These are phyloP conservation scores for Polychytrium aggregatum DNA, from an alignment of 192 early-diverging fungal genomes.

Conservation along the genomic window DNA sequence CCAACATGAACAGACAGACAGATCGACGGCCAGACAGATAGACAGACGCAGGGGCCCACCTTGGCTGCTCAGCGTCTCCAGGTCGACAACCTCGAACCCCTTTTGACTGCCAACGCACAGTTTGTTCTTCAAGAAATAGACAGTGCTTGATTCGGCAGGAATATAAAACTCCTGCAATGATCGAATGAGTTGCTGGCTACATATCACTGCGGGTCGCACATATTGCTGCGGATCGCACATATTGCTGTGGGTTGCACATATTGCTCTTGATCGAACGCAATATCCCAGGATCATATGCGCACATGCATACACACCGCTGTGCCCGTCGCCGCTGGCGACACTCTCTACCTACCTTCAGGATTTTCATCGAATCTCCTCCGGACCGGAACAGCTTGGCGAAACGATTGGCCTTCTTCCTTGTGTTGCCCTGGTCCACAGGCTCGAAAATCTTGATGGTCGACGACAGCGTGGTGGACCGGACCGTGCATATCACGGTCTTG, in stretches of 20 bases:
- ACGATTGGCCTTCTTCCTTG: conserved; percentile 30
- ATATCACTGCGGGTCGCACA: too few relatives aligned
- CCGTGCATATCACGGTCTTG: conserved; percentile 52
- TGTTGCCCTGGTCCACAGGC: conserved; percentile 37
- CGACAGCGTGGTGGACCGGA: conserved; percentile 59
- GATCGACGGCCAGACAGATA: too few relatives aligned
- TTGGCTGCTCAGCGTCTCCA: conserved; percentile 73
- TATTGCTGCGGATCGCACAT: too few relatives aligned
- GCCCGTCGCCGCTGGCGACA: too few relatives aligned
- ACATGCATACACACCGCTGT: too few relatives aligned
- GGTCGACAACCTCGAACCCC: conserved; percentile 89
- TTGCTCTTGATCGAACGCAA: too few relatives aligned
- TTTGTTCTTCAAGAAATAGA: conserved; percentile 75
- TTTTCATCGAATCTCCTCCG: conserved; percentile 35
- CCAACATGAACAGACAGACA: too few relatives aligned
- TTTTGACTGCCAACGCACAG: conserved; percentile 83
- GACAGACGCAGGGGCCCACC: too few relatives aligned
- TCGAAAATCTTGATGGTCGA: conserved; percentile 71
- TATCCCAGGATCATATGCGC: too few relatives aligned
- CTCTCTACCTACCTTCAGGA: conserved; percentile 47
- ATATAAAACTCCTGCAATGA: conserved; percentile 75
- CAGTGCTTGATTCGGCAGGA: conserved; percentile 73
- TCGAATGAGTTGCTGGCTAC: too few relatives aligned
- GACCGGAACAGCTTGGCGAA: conserved; percentile 44
- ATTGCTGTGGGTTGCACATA: too few relatives aligned